phyloP scores from a whole-genome alignment of 1,139 yeast genomes.

The Martiniozyma asiatica region DNA sequence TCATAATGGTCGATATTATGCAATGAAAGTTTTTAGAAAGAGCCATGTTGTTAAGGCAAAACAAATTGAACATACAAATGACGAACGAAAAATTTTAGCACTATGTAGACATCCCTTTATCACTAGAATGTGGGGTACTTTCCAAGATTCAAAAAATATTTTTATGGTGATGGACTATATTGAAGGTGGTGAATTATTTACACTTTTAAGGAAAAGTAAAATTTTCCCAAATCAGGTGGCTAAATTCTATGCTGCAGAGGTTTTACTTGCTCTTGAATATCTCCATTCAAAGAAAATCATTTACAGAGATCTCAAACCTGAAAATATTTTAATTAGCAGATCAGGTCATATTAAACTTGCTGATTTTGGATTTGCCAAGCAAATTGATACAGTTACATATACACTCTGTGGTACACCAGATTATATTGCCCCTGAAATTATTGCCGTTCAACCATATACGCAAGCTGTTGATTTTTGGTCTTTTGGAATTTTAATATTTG shows the following conservation, averaged over 20 bases:
- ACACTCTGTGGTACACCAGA: slow-evolving; percentile 57
- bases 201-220: slow-evolving; percentile 44
- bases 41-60: slow-evolving; percentile 49
- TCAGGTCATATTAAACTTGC: slow-evolving; percentile 51
- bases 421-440: slow-evolving; percentile 53
- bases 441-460: slow-evolving; percentile 49
- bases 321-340: slow-evolving; percentile 43
- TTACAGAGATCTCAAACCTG: slow-evolving; percentile 51
- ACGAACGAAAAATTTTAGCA: slow-evolving; percentile 45
- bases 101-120: slow-evolving; percentile 48
- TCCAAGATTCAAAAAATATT: slow-evolving; percentile 42
- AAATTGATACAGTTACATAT: slow-evolving; percentile 46
- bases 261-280: slow-evolving; percentile 44
- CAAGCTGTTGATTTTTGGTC: slow-evolving; percentile 60
- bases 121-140: slow-evolving; percentile 56
- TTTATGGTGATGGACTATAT: slow-evolving; percentile 56
- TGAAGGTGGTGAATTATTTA: slow-evolving; percentile 52
- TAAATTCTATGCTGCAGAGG: slow-evolving; percentile 53
- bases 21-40: slow-evolving; percentile 47
- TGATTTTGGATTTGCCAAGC: slow-evolving; percentile 54
- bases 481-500: slow-evolving; percentile 45
- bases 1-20: slow-evolving; percentile 49
- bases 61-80: slow-evolving; percentile 54
- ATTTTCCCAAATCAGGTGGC: slow-evolving; percentile 53
- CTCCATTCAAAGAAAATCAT: slow-evolving; percentile 46